Base-by-base conservation (phyloP, 495 filamentous ascomycete species). In the Hypoxylon subgilvum region DNA sequence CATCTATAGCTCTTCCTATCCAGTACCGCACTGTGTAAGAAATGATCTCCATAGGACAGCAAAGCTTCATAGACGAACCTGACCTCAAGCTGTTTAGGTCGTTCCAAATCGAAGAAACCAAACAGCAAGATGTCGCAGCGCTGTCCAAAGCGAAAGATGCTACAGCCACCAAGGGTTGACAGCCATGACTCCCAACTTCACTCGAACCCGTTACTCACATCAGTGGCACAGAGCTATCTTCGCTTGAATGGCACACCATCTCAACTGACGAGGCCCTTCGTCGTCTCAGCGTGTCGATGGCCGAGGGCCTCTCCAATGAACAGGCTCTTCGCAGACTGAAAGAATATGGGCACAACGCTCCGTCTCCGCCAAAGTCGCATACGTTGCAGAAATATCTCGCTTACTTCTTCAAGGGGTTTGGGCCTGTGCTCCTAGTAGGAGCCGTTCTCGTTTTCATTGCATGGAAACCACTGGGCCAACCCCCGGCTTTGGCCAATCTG, bases 381-480 rank as follows among this genome's bases (percentile, higher is more conserved):
- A 78, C 77, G 17, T 53, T 84, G 44, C 73, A 74, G 34, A 82
- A 84, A 57, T 79, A 82, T 17, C 74, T 89, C 5, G 79, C 79
- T 16, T 90, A 91, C 66, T 80, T 89, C 66, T 90, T 89, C 66
- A 84, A 82, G 43, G 88, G 87, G 16, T 89, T 89, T 59, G 85
- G 87, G 2, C 76, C 82, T 2, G 77, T 90, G 21, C 79, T 90
- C 4, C 73, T 88, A 4, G 66, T 83, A 23, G 86, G 84, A 10
- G 72, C 77, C 18, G 78, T 88, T 19, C 76, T 91, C 4, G 83
- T 89, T 42, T 87, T 88, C 61, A 65, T 89, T 34, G 77, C 82
- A 5, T 90, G 86, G 86, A 85, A 84, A 38, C 87, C 88, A 4
- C 81, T 89, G 0, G 86, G 86, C 0, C 42, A 87, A 8, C 88